phyloP scores from a whole-genome alignment of 2,329 filamentous ascomycete species.

The Aspergillus sp. region DNA sequence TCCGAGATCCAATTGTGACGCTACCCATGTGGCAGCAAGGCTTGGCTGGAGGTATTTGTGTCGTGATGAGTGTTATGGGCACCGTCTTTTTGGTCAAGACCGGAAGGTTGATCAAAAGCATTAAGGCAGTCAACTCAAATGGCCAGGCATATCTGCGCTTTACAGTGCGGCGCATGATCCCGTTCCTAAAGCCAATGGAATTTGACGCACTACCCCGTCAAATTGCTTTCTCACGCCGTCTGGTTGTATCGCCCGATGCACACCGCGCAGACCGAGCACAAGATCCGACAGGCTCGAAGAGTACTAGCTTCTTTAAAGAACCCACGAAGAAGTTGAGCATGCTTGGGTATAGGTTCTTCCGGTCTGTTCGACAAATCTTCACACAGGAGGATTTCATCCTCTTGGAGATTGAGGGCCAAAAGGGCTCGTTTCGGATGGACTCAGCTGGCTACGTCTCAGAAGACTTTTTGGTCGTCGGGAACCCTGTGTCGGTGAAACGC shows the following conservation, averaged over 20 bases:
- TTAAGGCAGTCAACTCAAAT: conserved; percentile 51
- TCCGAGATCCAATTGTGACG: conserved; percentile 52
- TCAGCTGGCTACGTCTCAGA: conserved; percentile 35
- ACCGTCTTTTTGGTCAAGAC: conserved; percentile 61
- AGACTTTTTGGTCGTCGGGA: conserved; percentile 36
- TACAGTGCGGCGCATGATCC: conserved; percentile 35
- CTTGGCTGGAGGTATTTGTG: conserved; percentile 58
- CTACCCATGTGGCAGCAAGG: conserved; percentile 58
- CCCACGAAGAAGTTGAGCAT: conserved; percentile 33
- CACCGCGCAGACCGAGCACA: conserved; percentile 11
- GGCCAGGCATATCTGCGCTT: conserved; percentile 36
- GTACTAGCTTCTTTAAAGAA: conserved; percentile 32
- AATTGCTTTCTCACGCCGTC: conserved; percentile 33
- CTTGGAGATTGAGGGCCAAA: conserved; percentile 36
- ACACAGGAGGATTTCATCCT: conserved; percentile 43
- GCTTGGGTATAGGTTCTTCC: conserved; percentile 32
- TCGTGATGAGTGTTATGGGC: conserved; percentile 61
- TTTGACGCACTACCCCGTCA: conserved; percentile 35
- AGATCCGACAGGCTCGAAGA: not conserved
- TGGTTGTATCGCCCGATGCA: conserved; percentile 32
- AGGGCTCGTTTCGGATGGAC: conserved; percentile 38
- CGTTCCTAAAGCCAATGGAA: conserved; percentile 39
- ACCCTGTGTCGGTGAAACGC: conserved; percentile 22
- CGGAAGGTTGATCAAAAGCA: conserved; percentile 56
- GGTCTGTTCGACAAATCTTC: conserved; percentile 39